A percentile compares a stretch with the other conserved stretches of the same genome.
These are phyloP conservation scores for Blepharisma undulans DNA, from an alignment of 169 alveolate species.

Conservation along the genomic window DNA sequence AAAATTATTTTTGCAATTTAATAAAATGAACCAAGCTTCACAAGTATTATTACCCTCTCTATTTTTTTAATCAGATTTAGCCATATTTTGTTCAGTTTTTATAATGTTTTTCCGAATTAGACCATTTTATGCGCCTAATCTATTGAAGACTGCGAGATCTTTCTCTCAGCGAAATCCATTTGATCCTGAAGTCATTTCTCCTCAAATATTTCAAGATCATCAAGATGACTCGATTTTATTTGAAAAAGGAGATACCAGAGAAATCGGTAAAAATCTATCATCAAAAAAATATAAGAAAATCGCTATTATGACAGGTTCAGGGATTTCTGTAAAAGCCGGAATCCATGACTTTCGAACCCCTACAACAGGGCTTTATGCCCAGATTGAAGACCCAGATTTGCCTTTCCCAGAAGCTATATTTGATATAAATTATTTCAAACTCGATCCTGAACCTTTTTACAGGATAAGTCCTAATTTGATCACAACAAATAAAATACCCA, in stretches of 20 bases:
- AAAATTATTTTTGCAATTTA: too few species aligned
- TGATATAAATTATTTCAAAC: slow-evolving; percentile 59
- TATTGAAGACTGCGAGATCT: not conserved
- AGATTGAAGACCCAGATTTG: slow-evolving; percentile 70
- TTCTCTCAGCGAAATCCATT: not conserved
- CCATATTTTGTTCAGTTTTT: not conserved
- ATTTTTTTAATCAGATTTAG: not conserved
- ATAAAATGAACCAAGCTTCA: too few species aligned
- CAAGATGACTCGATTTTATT: not conserved
- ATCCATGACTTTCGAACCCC: slow-evolving; percentile 88
- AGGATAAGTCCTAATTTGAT: slow-evolving; percentile 74
- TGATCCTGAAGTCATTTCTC: not conserved
- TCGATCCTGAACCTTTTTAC: slow-evolving; percentile 82
- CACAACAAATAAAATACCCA: slow-evolving; percentile 65
- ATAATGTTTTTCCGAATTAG: not conserved
- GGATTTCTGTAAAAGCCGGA: slow-evolving; percentile 86
- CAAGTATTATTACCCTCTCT: not conserved
- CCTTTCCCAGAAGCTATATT: slow-evolving; percentile 84
- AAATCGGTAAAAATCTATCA: not conserved
- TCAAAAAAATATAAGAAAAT: slow-evolving; percentile 55
- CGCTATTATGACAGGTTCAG: slow-evolving; percentile 84
- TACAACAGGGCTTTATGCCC: slow-evolving; percentile 73
- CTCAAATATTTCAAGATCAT: not conserved
- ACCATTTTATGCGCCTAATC: not conserved
- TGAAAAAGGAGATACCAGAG: not conserved